Evolutionary conservation across 768 basidiomycete species (phyloP), one percentile per base, ranked within the genome.

Genomic region (Leccinum disarticulatum): DNA sequence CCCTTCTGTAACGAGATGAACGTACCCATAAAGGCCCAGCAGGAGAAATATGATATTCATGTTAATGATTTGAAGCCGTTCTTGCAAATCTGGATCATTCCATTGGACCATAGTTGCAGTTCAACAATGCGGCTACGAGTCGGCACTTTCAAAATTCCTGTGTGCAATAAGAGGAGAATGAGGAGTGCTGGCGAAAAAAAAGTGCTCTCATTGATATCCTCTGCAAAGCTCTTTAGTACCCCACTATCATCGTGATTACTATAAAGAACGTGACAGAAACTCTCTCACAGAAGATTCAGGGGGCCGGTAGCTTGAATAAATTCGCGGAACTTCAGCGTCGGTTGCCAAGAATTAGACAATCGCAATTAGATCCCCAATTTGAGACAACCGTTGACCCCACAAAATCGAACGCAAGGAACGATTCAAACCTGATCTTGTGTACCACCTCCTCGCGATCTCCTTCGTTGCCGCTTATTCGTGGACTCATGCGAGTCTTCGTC

Each of bases 21-120:
- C 63, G 6, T 57, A 73, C 73, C 62, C 70, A 47, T 64, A 72
- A 27, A 74, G 35, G 13, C 71, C 71, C 3, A 70, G 46, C 4
- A 65, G 9, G 35, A 74, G 31, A 43, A 62, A 66, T 22, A 38
- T 36, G 9, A 69, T 27, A 22, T 73, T 54, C 54, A 17, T 54
- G 4, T 60, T 2, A 6, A 58, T 15, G 2, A n/a, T 4, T 0
- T 0, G 4, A 11, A 72, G 49, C 9, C 25, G 46, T 14, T 25
- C 19, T 22, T 50, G 7, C 41, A 67, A 11, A 17, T 22, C 28
- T 43, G 64, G 64, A 22, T 46, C 52, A 11, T 54, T 3, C 72
- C 70, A 72, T 8, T 65, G 17, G 27, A 67, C 61, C 71, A 72
- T 72, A 11, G 49, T 59, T 52, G n/a, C 17, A 9, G 31, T 3